Percentiles rank a stretch among this genome's conserved stretches.
Conservation (phyloP, 1,284 basidiomycete genomes). For the Meira nashicola region DNA sequence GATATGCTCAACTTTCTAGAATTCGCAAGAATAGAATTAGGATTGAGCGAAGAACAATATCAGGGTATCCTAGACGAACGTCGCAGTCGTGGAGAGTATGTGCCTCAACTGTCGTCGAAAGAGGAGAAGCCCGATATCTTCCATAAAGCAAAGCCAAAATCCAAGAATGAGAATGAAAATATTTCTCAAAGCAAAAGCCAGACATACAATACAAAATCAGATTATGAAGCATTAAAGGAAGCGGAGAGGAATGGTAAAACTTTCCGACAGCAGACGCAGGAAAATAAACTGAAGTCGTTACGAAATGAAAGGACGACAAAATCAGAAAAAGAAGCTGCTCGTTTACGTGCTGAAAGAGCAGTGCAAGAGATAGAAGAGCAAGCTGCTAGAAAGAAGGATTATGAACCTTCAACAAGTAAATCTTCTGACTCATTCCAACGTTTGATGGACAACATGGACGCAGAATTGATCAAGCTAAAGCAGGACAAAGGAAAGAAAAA, state of each 20-base stretch:
- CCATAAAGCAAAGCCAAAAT: no score
- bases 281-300: background rate
- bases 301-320: background rate
- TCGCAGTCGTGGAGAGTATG: constrained; percentile 20
- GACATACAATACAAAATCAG: background rate
- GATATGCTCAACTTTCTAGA: constrained; percentile 29
- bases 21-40: constrained; percentile 31
- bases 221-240: no score
- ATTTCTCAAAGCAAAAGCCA: background rate
- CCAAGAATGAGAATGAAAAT: no score
- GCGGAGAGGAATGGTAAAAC: constrained; percentile 8
- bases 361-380: constrained; percentile 1
- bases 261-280: background rate
- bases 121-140: no score
- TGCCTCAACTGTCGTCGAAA: constrained; percentile 14
- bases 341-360: background rate
- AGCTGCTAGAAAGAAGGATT: background rate
- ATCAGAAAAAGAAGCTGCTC: background rate
- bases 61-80: constrained; percentile 25
- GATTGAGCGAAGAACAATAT: constrained; percentile 31
- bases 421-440: constrained; percentile 1
- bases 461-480: constrained; percentile 7
- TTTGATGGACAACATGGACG: constrained; percentile 7
- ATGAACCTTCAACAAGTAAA: background rate
- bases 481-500: no score